Conservation (phyloP, 768 basidiomycete genomes). For the Boletus patriciae region DNA sequence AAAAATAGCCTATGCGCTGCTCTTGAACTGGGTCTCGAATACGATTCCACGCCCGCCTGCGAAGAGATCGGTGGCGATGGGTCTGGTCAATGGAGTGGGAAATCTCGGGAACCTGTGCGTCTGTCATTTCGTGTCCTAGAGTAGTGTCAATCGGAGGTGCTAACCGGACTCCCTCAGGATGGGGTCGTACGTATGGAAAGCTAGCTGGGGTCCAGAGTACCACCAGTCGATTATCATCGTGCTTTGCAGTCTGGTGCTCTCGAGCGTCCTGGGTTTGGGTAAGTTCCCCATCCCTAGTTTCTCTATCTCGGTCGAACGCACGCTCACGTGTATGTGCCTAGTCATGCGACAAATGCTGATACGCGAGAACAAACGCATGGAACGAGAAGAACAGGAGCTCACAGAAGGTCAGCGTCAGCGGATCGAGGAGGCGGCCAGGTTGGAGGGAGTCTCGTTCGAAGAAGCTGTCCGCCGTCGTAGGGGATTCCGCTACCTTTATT, state of each 20-base stretch:
- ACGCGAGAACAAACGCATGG: conserved; percentile 50
- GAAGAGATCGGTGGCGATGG: conserved; percentile 53
- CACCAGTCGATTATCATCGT: conserved; percentile 61
- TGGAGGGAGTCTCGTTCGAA: conserved; percentile 60
- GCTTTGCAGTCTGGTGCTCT: conserved; percentile 34
- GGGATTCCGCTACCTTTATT: conserved; percentile 38
- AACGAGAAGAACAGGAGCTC: conserved; percentile 45
- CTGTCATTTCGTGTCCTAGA: neutral
- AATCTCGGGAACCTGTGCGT: conserved; percentile 59
- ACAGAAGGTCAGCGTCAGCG: conserved; percentile 47
- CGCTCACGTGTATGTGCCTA: conserved; percentile 11
- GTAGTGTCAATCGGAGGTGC: neutral
- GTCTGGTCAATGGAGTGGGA: conserved; percentile 58
- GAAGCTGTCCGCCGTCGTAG: conserved; percentile 56
- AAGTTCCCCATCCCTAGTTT: conserved; percentile 7
- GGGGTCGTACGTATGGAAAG: conserved; percentile 62
- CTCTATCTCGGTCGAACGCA: neutral
- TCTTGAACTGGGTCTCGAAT: conserved; percentile 62
- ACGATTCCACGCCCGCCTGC: conserved; percentile 60
- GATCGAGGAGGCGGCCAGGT: conserved; percentile 55
- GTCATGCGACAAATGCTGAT: conserved; percentile 50
- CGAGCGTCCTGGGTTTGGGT: conserved; percentile 37
- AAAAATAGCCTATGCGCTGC: conserved; percentile 41
- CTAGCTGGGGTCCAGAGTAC: conserved; percentile 61
- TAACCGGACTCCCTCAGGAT: conserved; percentile 38